Evolutionary conservation across 192 early-diverging fungal genomes (phyloP).

Genomic region (Backusella circina): DNA sequence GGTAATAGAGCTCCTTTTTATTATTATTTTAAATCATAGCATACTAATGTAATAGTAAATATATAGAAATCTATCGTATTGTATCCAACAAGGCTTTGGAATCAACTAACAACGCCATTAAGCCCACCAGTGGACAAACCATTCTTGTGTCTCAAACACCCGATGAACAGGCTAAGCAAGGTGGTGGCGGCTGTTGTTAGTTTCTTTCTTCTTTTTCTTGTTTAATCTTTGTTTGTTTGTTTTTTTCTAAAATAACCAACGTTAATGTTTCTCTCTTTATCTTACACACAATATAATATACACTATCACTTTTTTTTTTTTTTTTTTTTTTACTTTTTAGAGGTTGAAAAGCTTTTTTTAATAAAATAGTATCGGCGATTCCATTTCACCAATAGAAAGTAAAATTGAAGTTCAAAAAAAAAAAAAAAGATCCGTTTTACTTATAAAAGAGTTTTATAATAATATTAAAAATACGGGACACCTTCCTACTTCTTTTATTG

Average conservation of each 20-base stretch:
- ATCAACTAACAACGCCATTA: slow-evolving; percentile 63
- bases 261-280: not conserved
- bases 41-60: not conserved
- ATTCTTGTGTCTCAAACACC: slow-evolving; percentile 60
- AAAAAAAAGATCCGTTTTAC: not conserved
- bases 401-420: not conserved
- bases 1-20: slow-evolving; percentile 45
- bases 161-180: slow-evolving; percentile 51
- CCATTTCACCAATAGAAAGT: not conserved
- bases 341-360: not conserved
- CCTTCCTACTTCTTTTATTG: not conserved
- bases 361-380: not conserved
- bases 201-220: not conserved
- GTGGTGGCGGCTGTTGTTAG: slow-evolving; percentile 61
- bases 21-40: too few relatives aligned
- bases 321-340: not conserved
- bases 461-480: not conserved
- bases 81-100: slow-evolving; percentile 97
- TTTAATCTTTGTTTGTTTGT: not conserved
- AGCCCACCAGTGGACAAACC: slow-evolving; percentile 67
- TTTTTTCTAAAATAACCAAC: not conserved
- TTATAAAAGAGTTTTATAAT: not conserved
- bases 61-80: slow-evolving; percentile 89
- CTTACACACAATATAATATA: not conserved
- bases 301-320: not conserved